Base-by-base conservation (phyloP, 164 flowering plant genomes). In the Tinospora cordifolia region DNA sequence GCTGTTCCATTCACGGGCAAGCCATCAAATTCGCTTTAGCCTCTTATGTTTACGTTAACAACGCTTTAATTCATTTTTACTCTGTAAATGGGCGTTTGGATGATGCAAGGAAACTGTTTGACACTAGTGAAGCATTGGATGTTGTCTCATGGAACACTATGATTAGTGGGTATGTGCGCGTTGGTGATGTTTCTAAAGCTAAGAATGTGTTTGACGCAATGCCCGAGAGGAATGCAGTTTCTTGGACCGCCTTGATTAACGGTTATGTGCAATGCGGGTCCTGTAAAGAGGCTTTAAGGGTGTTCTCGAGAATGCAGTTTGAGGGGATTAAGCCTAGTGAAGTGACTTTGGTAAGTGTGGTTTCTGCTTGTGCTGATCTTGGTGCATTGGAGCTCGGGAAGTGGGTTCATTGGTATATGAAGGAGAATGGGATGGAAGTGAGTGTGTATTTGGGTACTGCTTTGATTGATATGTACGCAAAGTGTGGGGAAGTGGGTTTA, bases 391-490 rank as follows among this genome's bases (percentile, higher is more conserved):
- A 79, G 38, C 77, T 74, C 26, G 79, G 82, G 17, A 76, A 74
- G 51, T 79, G 82, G 82, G 77, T 76, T 21, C 82, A 79, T 76
- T 73, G 77, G 44, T 71, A 74, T 58, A 59, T 77, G 69, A 74
- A 72, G 65, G 34, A 69, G 67, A 79, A 75, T 62, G 72, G 71
- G 38, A 70, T 77, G 41, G 72, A 66, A 5, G 9, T 74, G 64
- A 79, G 65, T 66, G 75, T 75, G 19, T 72, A 73, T 47, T 34
- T 79, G 36, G 84, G 82, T 34, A 73, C 79, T 34, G 64, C 82
- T 0, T 68, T 82, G 67, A 76, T 82, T 5, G 82, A 82, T 70
- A 77, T 82, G 84, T 79, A 78, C 66, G 74, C 78, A 2, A 79
- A 79, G 64, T 77, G 84, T 65, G 84, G 82, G 57, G 70, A 74